Percentiles rank a stretch among this genome's conserved stretches.
Evolutionary conservation across 345 rosid species (phyloP).

Genomic region (Citrus unshiu): DNA sequence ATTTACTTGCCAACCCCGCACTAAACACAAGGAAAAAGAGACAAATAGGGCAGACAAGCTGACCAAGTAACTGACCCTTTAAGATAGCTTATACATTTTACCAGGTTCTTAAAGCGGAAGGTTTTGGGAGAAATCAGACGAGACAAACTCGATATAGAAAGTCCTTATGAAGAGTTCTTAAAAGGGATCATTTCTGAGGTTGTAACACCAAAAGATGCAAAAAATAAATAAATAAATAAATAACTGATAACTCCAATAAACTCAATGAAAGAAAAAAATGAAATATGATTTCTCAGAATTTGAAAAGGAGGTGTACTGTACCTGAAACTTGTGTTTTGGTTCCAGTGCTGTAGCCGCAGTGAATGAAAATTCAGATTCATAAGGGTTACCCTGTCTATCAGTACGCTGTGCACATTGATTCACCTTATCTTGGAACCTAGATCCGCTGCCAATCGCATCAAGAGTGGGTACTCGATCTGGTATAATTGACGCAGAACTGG

Average conservation of each 20-base stretch:
- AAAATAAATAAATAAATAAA: not conserved
- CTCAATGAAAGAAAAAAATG: not conserved
- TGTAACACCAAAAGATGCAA: not conserved
- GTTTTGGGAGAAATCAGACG: not conserved
- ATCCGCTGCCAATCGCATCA: slow-evolving; percentile 14
- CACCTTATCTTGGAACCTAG: slow-evolving; percentile 16
- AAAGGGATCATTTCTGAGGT: not conserved
- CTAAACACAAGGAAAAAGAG: not conserved
- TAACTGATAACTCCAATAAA: not conserved
- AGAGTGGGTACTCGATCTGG: slow-evolving; percentile 20
- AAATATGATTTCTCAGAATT: not conserved
- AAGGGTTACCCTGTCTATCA: slow-evolving; percentile 21
- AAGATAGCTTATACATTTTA: not conserved
- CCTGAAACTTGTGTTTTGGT: slow-evolving; percentile 47
- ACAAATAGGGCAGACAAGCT: not conserved
- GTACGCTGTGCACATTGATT: slow-evolving; percentile 5
- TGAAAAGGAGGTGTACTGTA: slow-evolving; percentile 13
- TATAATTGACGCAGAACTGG: slow-evolving; percentile 29
- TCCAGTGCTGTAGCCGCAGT: slow-evolving; percentile 19
- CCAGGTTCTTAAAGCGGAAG: not conserved
- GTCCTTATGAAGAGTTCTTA: too few relatives aligned
- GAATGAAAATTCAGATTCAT: slow-evolving; percentile 24
- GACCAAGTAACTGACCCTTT: not conserved
- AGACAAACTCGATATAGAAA: too few relatives aligned
- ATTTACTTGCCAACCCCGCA: not conserved